These are phyloP conservation scores for Glebionis coronaria DNA, from an alignment of 129 eudicot species.

Conservation along the genomic window DNA sequence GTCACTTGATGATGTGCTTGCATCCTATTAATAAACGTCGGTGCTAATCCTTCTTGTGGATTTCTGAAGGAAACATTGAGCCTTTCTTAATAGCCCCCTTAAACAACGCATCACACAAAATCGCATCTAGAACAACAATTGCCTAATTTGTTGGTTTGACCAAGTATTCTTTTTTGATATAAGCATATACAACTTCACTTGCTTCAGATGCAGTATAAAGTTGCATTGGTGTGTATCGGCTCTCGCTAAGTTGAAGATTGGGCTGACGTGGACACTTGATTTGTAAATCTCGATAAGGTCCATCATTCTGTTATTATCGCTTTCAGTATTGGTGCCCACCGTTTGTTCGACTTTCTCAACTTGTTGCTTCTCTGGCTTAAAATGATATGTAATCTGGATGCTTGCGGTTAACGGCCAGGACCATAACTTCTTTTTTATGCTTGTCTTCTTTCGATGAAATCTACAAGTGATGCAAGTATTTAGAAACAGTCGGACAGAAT, in stretches of 20 bases:
- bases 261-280: slow-evolving; percentile 80
- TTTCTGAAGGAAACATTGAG: slow-evolving; percentile 82
- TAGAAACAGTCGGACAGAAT: not conserved
- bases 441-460: slow-evolving; percentile 91
- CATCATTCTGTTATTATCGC: slow-evolving; percentile 32
- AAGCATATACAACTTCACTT: slow-evolving; percentile 58
- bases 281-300: slow-evolving; percentile 80
- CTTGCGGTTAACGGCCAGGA: slow-evolving; percentile 58
- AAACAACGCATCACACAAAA: slow-evolving; percentile 81
- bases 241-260: slow-evolving; percentile 76
- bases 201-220: slow-evolving; percentile 76
- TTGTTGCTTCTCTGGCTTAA: slow-evolving; percentile 71
- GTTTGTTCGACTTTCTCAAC: slow-evolving; percentile 59
- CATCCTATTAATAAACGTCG: slow-evolving; percentile 75
- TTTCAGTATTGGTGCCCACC: slow-evolving; percentile 27
- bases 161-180: slow-evolving; percentile 75
- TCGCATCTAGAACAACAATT: slow-evolving; percentile 67
- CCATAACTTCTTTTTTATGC: slow-evolving; percentile 73
- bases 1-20: slow-evolving; percentile 85
- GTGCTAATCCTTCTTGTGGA: slow-evolving; percentile 82
- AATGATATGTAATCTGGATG: slow-evolving; percentile 76
- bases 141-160: slow-evolving; percentile 68
- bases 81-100: slow-evolving; percentile 93
- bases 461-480: slow-evolving; percentile 33
- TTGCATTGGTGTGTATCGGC: slow-evolving; percentile 71